These are phyloP conservation scores for Acanthamoeba sp. DNA, from an alignment of 208 protist genomes.

Conservation along the genomic window DNA sequence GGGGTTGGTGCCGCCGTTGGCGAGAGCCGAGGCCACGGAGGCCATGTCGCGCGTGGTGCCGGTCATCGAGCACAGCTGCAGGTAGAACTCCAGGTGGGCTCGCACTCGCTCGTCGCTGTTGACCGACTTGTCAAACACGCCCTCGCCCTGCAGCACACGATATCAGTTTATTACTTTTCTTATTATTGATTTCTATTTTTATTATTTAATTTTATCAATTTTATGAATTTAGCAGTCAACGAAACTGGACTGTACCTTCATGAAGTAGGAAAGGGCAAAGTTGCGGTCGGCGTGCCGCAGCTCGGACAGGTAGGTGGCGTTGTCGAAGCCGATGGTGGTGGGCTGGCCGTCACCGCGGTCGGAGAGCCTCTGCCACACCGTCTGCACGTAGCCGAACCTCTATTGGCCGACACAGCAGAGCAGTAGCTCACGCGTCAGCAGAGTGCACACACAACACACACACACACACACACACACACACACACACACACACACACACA, in stretches of 20 bases:
- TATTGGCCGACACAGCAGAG: neutral
- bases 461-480: too few species aligned
- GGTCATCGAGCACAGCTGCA: slow-evolving; percentile 76
- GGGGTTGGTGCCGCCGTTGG: slow-evolving; percentile 83
- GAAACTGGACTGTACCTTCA: slow-evolving; percentile 61
- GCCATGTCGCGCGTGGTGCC: slow-evolving; percentile 78
- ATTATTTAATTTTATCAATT: too few species aligned
- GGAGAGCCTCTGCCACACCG: slow-evolving; percentile 58
- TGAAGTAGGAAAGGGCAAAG: slow-evolving; percentile 85
- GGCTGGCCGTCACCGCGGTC: slow-evolving; percentile 53
- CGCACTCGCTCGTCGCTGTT: slow-evolving; percentile 15
- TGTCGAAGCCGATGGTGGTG: slow-evolving; percentile 78
- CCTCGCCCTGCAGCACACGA: neutral
- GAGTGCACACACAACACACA: too few species aligned
- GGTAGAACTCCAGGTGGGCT: slow-evolving; percentile 64
- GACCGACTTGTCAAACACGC: slow-evolving; percentile 62
- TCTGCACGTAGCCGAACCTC: slow-evolving; percentile 62
- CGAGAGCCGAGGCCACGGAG: slow-evolving; percentile 82
- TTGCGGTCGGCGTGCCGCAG: slow-evolving; percentile 82
- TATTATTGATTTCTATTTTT: too few species aligned
- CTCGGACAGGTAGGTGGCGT: slow-evolving; percentile 84
- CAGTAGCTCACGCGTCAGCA: neutral
- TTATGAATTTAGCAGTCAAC: neutral
- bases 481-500: too few species aligned
- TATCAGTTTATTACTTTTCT: neutral